Conservation (phyloP, 192 early-diverging fungal species). For the Podila clonocystis region DNA sequence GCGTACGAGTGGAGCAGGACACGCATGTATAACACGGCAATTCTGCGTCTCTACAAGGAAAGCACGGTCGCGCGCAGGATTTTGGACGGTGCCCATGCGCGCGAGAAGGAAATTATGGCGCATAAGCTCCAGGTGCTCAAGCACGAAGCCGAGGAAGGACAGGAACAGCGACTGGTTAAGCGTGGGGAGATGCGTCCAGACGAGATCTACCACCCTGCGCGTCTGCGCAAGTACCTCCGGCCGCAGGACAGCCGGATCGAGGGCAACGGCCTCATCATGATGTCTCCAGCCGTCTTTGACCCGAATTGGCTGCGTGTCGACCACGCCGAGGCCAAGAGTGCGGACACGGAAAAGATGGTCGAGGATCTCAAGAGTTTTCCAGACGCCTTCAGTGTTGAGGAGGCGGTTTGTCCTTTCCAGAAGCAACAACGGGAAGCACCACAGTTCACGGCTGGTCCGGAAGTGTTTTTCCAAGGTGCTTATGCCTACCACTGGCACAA, state of each 20-base stretch:
- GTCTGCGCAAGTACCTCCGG: constrained; percentile 33
- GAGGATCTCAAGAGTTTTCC: constrained; percentile 30
- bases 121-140: not conserved
- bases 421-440: not conserved
- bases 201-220: constrained; percentile 48
- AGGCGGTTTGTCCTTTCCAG: constrained; percentile 28
- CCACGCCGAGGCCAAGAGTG: constrained; percentile 11
- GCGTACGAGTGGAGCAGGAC: constrained; percentile 52
- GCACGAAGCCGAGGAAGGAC: not conserved
- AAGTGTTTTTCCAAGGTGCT: constrained; percentile 41
- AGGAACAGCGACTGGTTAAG: constrained; percentile 1
- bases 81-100: constrained; percentile 35
- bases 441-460: constrained; percentile 26
- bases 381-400: constrained; percentile 12
- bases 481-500: constrained; percentile 56
- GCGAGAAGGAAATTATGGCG: constrained; percentile 21
- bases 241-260: constrained; percentile 16
- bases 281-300: constrained; percentile 46
- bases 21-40: constrained; percentile 40
- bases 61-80: constrained; percentile 27
- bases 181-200: constrained; percentile 39
- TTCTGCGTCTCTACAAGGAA: constrained; percentile 34
- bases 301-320: constrained; percentile 48
- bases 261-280: constrained; percentile 42
- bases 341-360: constrained; percentile 22